phyloP scores from a whole-genome alignment of 1,284 basidiomycete genomes.

The Puccinia hordei region DNA sequence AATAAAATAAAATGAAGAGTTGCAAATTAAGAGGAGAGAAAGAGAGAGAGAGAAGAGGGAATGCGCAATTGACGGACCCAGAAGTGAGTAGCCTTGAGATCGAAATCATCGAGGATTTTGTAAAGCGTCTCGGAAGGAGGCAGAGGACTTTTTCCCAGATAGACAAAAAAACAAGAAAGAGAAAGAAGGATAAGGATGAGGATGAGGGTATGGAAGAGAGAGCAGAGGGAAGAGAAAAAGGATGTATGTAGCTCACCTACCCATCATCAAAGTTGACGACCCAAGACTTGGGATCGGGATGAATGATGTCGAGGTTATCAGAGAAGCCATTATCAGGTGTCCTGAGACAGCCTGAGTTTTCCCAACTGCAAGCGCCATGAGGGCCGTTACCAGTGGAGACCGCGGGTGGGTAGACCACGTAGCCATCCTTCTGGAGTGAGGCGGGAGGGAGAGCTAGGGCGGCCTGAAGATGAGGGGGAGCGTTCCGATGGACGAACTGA shows the following conservation, averaged over 20 bases:
- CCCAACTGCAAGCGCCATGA: constrained; percentile 33
- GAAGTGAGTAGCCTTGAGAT: constrained; percentile 41
- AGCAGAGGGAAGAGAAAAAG: neutral
- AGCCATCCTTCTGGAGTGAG: neutral
- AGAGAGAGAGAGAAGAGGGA: neutral
- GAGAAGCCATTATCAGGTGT: constrained; percentile 14
- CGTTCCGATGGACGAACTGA: constrained; percentile 12
- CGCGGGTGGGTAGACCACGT: neutral
- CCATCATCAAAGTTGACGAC: constrained; percentile 50
- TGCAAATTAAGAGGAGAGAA: neutral
- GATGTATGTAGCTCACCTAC: constrained; percentile 18
- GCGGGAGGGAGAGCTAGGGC: constrained; percentile 11
- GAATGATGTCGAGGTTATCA: constrained; percentile 11
- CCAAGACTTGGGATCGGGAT: constrained; percentile 37
- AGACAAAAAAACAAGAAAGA: too few species aligned
- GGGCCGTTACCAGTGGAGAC: neutral
- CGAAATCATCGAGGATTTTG: constrained; percentile 25
- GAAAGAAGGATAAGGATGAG: neutral
- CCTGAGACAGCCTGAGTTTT: constrained; percentile 31
- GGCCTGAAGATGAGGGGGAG: neutral
- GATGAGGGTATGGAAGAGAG: neutral
- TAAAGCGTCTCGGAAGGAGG: constrained; percentile 32
- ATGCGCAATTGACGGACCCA: constrained; percentile 26
- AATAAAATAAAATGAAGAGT: neutral
- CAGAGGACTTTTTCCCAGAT: too few species aligned